These are phyloP conservation scores for Xerocomellus intermedius DNA, from an alignment of 768 basidiomycete species.

Conservation along the genomic window DNA sequence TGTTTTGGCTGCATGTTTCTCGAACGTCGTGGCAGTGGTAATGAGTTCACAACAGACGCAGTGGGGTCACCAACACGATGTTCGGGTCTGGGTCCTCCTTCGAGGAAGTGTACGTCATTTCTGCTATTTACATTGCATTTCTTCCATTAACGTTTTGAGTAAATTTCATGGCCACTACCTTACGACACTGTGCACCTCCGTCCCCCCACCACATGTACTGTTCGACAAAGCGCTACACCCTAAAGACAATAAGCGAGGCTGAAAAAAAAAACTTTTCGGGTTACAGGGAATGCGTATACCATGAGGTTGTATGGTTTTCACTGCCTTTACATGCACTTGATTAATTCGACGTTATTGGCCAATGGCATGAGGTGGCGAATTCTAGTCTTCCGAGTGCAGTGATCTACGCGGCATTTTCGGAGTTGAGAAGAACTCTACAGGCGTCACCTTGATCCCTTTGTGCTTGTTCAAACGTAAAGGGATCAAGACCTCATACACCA, in stretches of 20 bases:
- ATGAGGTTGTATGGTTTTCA: background rate
- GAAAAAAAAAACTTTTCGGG: too few species aligned
- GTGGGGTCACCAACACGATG: background rate
- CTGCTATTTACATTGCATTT: background rate
- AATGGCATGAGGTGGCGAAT: background rate
- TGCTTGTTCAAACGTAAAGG: background rate
- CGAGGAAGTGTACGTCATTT: background rate
- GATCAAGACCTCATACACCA: too few species aligned
- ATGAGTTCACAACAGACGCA: background rate
- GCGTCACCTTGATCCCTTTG: background rate
- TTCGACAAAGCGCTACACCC: too few species aligned
- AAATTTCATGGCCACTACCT: too few species aligned
- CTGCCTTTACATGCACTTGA: background rate
- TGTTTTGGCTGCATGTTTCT: background rate
- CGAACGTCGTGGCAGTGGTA: background rate
- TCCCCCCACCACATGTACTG: too few species aligned
- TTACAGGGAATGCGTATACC: background rate
- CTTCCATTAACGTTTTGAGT: background rate
- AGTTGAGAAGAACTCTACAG: background rate
- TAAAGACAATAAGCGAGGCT: too few species aligned
- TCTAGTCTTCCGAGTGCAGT: too few species aligned
- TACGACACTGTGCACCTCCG: too few species aligned
- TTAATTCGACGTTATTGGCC: background rate
- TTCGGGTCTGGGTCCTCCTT: too few species aligned
- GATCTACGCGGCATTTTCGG: too few species aligned